These are phyloP conservation scores for Calonectria hongkongensis DNA, from an alignment of 2,329 filamentous ascomycete species.

Conservation along the genomic window DNA sequence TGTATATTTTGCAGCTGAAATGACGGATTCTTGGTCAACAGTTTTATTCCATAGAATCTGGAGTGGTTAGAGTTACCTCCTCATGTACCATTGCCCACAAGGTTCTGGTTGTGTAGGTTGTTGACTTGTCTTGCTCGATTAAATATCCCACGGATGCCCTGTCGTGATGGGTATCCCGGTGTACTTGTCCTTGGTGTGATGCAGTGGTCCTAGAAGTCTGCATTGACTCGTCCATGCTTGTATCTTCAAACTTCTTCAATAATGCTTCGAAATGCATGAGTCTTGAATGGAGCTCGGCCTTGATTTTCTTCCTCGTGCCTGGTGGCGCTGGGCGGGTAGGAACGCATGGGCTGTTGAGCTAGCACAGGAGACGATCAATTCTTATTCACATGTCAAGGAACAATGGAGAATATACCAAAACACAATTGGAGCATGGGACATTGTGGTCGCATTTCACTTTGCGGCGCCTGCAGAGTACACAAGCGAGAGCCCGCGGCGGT, in stretches of 20 bases:
- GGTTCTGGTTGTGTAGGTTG: constrained; percentile 12
- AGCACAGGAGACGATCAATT: not conserved
- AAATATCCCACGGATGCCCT: constrained; percentile 7
- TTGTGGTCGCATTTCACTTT: constrained; percentile 36
- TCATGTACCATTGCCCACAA: constrained; percentile 5
- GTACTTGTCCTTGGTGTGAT: not conserved
- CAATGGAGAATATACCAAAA: constrained; percentile 18
- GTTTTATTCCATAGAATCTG: no score
- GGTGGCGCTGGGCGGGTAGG: constrained; percentile 20
- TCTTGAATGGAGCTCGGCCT: constrained; percentile 25
- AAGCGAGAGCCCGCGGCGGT: constrained; percentile 14
- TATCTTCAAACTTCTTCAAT: constrained; percentile 2
- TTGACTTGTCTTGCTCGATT: constrained; percentile 9
- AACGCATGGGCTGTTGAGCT: constrained; percentile 17
- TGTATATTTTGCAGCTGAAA: constrained; percentile 8
- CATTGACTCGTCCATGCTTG: not conserved
- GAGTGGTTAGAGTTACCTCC: not conserved
- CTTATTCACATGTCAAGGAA: not conserved
- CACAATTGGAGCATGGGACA: constrained; percentile 30
- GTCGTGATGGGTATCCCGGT: not conserved
- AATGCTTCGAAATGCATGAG: constrained; percentile 30
- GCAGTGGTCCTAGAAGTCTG: no score
- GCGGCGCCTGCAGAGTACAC: constrained; percentile 23
- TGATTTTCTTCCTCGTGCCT: constrained; percentile 3
- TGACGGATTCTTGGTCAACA: not conserved